Evolutionary conservation across 1,284 basidiomycete genomes (phyloP), one percentile per base, ranked within the genome.

Genomic region (Cryptococcus amylolentus): DNA sequence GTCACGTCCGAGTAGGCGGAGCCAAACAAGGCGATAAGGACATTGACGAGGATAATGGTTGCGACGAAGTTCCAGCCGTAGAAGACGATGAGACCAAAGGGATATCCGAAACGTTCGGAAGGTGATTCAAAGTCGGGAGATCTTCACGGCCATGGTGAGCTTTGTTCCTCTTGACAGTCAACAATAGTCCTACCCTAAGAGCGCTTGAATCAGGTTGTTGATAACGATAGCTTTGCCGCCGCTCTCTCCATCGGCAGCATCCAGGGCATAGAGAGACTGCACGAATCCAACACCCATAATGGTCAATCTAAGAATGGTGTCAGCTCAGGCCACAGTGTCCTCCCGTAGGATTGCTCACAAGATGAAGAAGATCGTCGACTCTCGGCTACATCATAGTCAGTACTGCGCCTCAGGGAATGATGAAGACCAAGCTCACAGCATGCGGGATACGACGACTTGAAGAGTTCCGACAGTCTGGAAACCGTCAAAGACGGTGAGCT

Each of bases 11-110:
- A 84, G 70, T 94, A 94, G 0, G 91, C 91, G 38, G 90, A 90
- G 12, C 91, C 86, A 72, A 94, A 98, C 67, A 98, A 79, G 12
- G 95, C 97, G 65, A 98, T 92, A 66, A 98, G 83, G 69, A 98
- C 87, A 75, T 96, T 97, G 75, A 96, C 83, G 53, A 97, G 82
- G 61, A 97, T 86, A 56, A 97, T 83, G n/a, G 86, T 86, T 1
- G 90, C 88, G 43, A 87, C 81, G 47, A 91, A 83, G 75, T 88
- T 92, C 91, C 92, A 94, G 56, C 86, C 88, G 73, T 96, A 95
- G 76, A 85, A 96, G 26, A 97, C 79, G 9, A 84, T 78, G 55
- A 93, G 80, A 23, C 89, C 88, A 49, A 86, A 84, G 68, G 76
- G 67, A 57, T 58, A 69, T 80, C 84, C 85, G 52, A 76, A 71